Evolutionary conservation across 2,329 filamentous ascomycete genomes (phyloP), one percentile per base, ranked within the genome.

Genomic region (Neoascochyta sp.): DNA sequence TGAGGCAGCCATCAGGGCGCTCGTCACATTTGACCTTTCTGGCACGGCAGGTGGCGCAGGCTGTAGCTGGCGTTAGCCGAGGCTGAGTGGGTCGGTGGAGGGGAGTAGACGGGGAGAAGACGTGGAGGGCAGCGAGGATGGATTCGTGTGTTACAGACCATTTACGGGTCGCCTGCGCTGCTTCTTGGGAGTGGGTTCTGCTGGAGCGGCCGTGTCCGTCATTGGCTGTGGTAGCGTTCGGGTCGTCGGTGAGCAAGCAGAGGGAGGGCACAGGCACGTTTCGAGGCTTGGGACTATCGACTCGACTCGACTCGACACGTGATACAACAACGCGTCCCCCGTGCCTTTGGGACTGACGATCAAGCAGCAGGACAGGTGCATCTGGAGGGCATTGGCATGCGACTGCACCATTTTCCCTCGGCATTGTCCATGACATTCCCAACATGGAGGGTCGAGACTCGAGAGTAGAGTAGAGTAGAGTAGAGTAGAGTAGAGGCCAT

Each of bases 21-120:
- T 56, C 54, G 34, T 57, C 54, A 32, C 54, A 57, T 32, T 57
- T 57, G 17, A 57, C 54, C 31, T 48, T 48, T 18, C 45, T 36
- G 14, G 45, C 45, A 18, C 42, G 35, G 34, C 45, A 48, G 8
- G 42, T 48, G n/a, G 36, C 38, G 36, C 45, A 48, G 3, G 45
- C 45, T 48, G 32, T 18, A 20, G 23, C 7, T 22, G 9, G 12
- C 24, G 17, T 45, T 36, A 48, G 45, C 29, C 24, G 17, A 19
- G 5, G 10, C 21, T 16, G n/a, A n/a, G n/a, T n/a, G n/a, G n/a
- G n/a, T n/a, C n/a, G 7, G n/a, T 21, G 19, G 19, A 8, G 19
- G 7, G 19, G 7, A 9, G 7, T 10, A 26, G 19, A 13, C 34
- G 29, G 32, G 32, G 15, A n/a, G n/a, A 24, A 9, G 5, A 9